A percentile compares a stretch with the other conserved stretches of the same genome.
Evolutionary conservation across 2,329 filamentous ascomycete species (phyloP).

Genomic region (Rutstroemia sp.): DNA sequence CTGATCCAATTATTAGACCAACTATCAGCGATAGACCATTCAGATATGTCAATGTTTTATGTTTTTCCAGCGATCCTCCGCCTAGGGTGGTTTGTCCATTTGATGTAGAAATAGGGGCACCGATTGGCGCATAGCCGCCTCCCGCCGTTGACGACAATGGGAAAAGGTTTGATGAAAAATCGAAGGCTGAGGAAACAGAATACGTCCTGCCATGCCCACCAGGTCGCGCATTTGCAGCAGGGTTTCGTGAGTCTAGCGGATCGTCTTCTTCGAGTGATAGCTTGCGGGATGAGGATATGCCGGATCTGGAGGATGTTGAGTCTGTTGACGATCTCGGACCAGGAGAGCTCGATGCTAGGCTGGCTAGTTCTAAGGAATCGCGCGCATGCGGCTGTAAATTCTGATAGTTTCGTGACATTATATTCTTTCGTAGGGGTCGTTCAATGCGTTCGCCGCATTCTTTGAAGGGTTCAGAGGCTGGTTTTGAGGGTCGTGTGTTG

Average conservation of each 20-base stretch:
- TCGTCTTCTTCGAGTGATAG: constrained; percentile 85
- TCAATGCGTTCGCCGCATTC: constrained; percentile 7
- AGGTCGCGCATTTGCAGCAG: constrained; percentile 34
- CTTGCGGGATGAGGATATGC: constrained; percentile 84
- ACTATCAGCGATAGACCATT: constrained; percentile 90
- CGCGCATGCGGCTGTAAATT: constrained; percentile 38
- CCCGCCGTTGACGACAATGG: constrained; percentile 77
- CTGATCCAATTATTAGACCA: constrained; percentile 89
- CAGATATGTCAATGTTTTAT: constrained; percentile 91
- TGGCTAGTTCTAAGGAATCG: constrained; percentile 95
- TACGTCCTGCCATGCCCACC: constrained; percentile 59
- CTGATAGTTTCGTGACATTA: constrained; percentile 26
- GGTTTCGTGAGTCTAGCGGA: constrained; percentile 59
- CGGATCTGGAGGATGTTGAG: constrained; percentile 74
- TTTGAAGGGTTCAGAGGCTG: not conserved
- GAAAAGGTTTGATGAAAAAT: constrained; percentile 89
- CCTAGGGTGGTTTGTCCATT: constrained; percentile 49
- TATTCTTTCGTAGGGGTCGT: constrained; percentile 11
- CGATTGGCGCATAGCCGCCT: constrained; percentile 73
- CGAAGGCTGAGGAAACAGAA: constrained; percentile 88
- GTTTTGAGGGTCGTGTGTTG: not conserved
- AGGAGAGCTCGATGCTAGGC: constrained; percentile 77
- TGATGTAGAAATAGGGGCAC: constrained; percentile 58
- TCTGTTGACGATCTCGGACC: constrained; percentile 53
- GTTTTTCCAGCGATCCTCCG: constrained; percentile 82